Evolutionary conservation across 805 yeast genomes (phyloP).

Genomic region (Saturnispora silvae): DNA sequence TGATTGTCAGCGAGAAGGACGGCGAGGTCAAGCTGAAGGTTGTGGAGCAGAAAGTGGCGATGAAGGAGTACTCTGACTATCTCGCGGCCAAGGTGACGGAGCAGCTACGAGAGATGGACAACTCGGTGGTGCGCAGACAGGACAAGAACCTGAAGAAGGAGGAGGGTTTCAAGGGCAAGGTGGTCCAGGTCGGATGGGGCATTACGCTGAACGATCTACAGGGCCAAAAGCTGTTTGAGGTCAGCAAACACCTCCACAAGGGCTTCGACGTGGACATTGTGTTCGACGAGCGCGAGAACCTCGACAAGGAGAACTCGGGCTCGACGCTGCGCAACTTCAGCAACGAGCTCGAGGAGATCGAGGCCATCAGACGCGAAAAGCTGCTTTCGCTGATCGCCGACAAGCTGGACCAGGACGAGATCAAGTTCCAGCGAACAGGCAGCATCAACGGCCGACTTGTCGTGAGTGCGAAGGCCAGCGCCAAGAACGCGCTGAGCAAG

Average conservation of each 20-base stretch:
- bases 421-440: slow-evolving; percentile 20
- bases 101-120: slow-evolving; percentile 12
- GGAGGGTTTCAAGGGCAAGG: slow-evolving; percentile 22
- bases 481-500: slow-evolving; percentile 9
- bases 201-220: slow-evolving; percentile 42
- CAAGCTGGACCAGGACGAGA: slow-evolving; percentile 17
- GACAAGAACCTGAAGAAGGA: slow-evolving; percentile 6
- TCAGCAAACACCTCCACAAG: slow-evolving; percentile 32
- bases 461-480: slow-evolving; percentile 12
- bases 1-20: slow-evolving; percentile 14
- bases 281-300: slow-evolving; percentile 30
- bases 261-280: slow-evolving; percentile 32
- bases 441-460: slow-evolving; percentile 12
- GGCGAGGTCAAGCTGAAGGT: slow-evolving; percentile 15
- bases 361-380: slow-evolving; percentile 25
- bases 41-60: slow-evolving; percentile 17
- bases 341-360: slow-evolving; percentile 22
- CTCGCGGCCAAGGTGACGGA: slow-evolving; percentile 16
- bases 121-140: slow-evolving; percentile 12
- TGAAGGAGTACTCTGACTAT: slow-evolving; percentile 22
- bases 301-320: slow-evolving; percentile 13
- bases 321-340: neutral
- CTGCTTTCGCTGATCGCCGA: slow-evolving; percentile 23
- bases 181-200: slow-evolving; percentile 44
- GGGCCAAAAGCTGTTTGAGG: slow-evolving; percentile 44